A percentile compares a stretch with the other conserved stretches of the same genome.
These are phyloP conservation scores for Melampsora larici-populina DNA, from an alignment of 1,284 basidiomycete genomes.

Conservation along the genomic window DNA sequence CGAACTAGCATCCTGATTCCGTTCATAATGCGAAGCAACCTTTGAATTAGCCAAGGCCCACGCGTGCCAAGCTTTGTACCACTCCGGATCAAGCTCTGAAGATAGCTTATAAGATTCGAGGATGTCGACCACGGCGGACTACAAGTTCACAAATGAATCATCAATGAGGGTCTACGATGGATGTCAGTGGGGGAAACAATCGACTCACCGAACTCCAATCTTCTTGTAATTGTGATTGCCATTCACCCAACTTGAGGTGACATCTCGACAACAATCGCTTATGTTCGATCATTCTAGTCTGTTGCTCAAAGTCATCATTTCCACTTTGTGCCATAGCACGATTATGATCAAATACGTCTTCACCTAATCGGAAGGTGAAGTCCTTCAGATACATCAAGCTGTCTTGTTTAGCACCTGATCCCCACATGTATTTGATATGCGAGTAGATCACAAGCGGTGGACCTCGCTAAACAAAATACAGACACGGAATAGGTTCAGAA, in stretches of 20 bases:
- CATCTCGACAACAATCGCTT: slow-evolving; percentile 89
- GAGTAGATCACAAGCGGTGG: slow-evolving; percentile 97
- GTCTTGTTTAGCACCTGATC: slow-evolving; percentile 71
- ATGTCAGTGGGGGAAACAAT: not conserved
- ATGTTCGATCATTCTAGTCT: slow-evolving; percentile 68
- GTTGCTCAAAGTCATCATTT: slow-evolving; percentile 59
- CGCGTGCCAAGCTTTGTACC: slow-evolving; percentile 99
- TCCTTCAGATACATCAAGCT: slow-evolving; percentile 80
- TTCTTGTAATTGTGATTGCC: slow-evolving; percentile 76
- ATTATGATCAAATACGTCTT: slow-evolving; percentile 66
- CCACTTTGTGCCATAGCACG: slow-evolving; percentile 56
- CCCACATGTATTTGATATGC: slow-evolving; percentile 96
- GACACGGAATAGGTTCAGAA: not conserved
- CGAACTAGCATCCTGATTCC: slow-evolving; percentile 61
- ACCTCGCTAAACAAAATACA: slow-evolving; percentile 61
- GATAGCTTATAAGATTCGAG: slow-evolving; percentile 80
- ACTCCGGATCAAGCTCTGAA: slow-evolving; percentile 84
- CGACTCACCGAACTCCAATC: slow-evolving; percentile 70
- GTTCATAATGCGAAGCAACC: slow-evolving; percentile 79
- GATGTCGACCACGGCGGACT: slow-evolving; percentile 77
- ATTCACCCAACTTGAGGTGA: slow-evolving; percentile 94
- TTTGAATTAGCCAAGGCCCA: slow-evolving; percentile 98
- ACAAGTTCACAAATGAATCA: slow-evolving; percentile 39
- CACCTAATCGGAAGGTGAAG: slow-evolving; percentile 72
- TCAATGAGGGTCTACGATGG: slow-evolving; percentile 17